Evolutionary conservation across 345 rosid genomes (phyloP).

Genomic region (Bruguiera sexangula): DNA sequence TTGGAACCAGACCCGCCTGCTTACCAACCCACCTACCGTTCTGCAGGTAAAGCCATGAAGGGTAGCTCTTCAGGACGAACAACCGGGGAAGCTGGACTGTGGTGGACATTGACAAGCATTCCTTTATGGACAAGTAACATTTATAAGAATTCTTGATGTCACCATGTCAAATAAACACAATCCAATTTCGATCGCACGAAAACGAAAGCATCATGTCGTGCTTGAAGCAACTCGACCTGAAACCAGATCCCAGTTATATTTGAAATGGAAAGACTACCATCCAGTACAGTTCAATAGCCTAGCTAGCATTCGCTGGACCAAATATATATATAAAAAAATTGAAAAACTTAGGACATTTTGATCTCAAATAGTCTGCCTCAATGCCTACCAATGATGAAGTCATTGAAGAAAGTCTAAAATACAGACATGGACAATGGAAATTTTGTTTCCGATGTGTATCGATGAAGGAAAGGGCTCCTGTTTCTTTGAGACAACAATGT

Average conservation of each 20-base stretch:
- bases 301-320: too few relatives aligned
- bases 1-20: background rate
- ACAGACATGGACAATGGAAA: background rate
- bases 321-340: too few relatives aligned
- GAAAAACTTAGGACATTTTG: background rate
- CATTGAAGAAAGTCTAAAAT: background rate
- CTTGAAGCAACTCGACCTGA: background rate
- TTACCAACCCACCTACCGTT: background rate
- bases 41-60: background rate
- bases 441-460: background rate
- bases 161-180: background rate
- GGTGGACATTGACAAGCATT: too few relatives aligned
- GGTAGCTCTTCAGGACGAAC: background rate
- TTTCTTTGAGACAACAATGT: too few relatives aligned
- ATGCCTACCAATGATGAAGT: background rate
- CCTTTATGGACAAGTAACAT: too few relatives aligned
- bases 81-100: background rate
- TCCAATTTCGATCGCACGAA: background rate
- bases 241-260: too few relatives aligned
- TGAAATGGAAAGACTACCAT: too few relatives aligned
- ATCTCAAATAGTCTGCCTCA: background rate
- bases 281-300: too few relatives aligned
- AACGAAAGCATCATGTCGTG: background rate
- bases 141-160: too few relatives aligned
- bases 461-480: too few relatives aligned